A percentile compares a stretch with the other conserved stretches of the same genome.
phyloP scores from a whole-genome alignment of 495 filamentous ascomycete genomes.

The Neurospora intermedia region DNA sequence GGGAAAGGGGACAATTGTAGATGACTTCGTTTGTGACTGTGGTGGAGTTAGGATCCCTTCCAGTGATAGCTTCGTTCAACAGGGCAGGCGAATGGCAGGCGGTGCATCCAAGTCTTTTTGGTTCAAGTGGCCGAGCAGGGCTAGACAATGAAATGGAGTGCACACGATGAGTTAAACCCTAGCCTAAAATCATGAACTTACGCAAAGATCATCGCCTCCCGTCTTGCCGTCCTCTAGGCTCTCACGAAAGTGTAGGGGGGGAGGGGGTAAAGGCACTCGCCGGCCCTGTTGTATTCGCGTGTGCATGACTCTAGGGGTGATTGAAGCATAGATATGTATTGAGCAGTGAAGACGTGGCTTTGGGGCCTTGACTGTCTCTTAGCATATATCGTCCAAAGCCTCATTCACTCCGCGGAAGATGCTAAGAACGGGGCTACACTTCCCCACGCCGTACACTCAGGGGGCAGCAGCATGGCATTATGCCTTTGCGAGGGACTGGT shows the following conservation, averaged over 20 bases:
- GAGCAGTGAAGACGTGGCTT: neutral
- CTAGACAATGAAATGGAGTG: neutral
- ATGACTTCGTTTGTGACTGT: neutral
- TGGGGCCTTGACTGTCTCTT: neutral
- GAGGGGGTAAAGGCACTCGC: neutral
- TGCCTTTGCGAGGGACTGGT: neutral
- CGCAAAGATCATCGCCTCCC: neutral
- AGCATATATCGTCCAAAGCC: neutral
- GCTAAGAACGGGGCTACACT: neutral
- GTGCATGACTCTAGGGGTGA: neutral
- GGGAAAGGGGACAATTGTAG: neutral
- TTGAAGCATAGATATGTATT: neutral
- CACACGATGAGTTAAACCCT: neutral
- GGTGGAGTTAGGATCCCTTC: neutral
- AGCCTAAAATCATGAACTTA: neutral
- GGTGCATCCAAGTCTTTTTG: neutral
- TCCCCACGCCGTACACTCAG: neutral
- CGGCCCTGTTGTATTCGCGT: neutral
- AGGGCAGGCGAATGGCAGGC: neutral
- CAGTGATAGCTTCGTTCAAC: neutral
- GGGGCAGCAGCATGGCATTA: neutral
- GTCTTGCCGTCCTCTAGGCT: neutral
- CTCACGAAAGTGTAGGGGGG: neutral
- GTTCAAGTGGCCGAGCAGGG: neutral
- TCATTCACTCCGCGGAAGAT: neutral